Base-by-base conservation (phyloP, 2,329 filamentous ascomycete species). In the Akanthomyces lecanii region DNA sequence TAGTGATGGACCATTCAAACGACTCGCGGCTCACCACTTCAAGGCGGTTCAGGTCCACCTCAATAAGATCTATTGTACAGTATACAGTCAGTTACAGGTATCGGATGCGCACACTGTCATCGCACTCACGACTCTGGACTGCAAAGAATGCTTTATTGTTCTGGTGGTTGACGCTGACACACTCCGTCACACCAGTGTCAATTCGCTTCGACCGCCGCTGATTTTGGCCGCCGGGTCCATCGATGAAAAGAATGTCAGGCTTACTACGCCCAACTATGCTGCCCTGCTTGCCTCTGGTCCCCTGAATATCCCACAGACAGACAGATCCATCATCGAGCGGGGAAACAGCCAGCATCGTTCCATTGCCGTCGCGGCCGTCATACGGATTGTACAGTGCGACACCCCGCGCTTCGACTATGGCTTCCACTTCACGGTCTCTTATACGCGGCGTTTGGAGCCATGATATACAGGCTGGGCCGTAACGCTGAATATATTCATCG, bases 301-400 rank as follows among this genome's bases (percentile, higher is more conserved):
- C 83, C 61, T 82, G 85, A 57, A 91, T 78, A 71, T 96, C 90
- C 92, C 92, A 97, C 7, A 97, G 76, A 68, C 89, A 91, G n/a
- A 97, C 83, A 58, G 90, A 92, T 0, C 92, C 92, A 71, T 97
- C 91, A 63, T 96, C 91, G 8, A 97, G 78, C 2, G 92, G 91
- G 0, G 89, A 88, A 18, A 96, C 82, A 0, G 91, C 86, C 61
- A 88, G 79, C 65, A 81, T 66, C 3, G 76, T 77, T 36, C 75
- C 77, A 18, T 69, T 61, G 3, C 71, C 70, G 18, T 82, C 79
- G 28, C 84, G 79, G 21, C 83, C 76, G n/a, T 79, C 76, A 40
- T 79, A 81, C 1, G 80, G 79, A 25, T 76, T 78, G 68, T 89
- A 87, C 10, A 95, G 71, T 0, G 89, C 90, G 68, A 92, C 79